Evolutionary conservation across 306 rosid species (phyloP), one percentile per base, ranked within the genome.

Genomic region (Cicer cuneatum): DNA sequence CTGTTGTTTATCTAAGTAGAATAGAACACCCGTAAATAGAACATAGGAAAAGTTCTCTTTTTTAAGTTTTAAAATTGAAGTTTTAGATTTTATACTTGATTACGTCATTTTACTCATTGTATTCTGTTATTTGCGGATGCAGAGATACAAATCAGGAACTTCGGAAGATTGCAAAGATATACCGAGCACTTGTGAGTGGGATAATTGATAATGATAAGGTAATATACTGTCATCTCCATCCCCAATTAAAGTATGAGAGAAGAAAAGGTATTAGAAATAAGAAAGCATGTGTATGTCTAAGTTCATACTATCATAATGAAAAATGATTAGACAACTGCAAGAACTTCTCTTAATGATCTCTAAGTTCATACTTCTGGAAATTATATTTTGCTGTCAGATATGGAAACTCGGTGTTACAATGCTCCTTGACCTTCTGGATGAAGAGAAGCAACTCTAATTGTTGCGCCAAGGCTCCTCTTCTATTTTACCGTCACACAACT

Each of bases 121-220:
- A 52, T 77, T 59, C 18, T 41, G 57, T 60, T 63, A 33, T 72
- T 79, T 54, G 40, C 38, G 54, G 57, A 52, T 70, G 58, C 88
- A 87, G 91, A 61, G 86, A 87, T 66, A 69, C 79, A 77, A 73
- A 73, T 74, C 78, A 46, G 75, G 89, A 87, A 83, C 78, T 8
- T 12, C 87, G 96, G 83, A 93, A 91, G 81, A 87, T 94, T 57
- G 81, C 85, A 35, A 94, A 91, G 85, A 71, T 91, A 64, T 94
- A 91, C 68, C 87, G 96, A 43, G 98, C 95, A 45, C 92, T 87
- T 63, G 93, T 77, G 29, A 86, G 87, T 73, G 96, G 95, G 70
- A 80, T 90, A 81, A 40, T 94, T 74, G 80, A 79, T 74, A 80
- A 84, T 72, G 97, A 94, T 58, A 79, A 85, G 97, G 96, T 89